These are phyloP conservation scores for Curvularia hawaiiensis DNA, from an alignment of 2,329 filamentous ascomycete species.

Conservation along the genomic window DNA sequence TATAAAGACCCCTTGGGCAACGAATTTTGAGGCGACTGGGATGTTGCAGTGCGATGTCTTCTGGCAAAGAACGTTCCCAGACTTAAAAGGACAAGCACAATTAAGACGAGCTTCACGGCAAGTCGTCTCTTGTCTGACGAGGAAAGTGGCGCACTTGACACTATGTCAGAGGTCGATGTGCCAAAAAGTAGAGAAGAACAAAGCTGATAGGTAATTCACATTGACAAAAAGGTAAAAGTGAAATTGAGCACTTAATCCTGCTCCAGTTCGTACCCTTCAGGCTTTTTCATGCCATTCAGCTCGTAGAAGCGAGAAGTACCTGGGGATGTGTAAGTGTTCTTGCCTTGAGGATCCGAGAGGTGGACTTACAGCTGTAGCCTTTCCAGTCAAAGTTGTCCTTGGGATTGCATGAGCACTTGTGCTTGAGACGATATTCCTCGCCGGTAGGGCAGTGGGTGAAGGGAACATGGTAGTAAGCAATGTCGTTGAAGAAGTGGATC, in stretches of 20 bases:
- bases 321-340: conserved; percentile 53
- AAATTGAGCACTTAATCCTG: conserved; percentile 42
- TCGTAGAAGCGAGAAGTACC: conserved; percentile 88
- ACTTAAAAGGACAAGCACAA: conserved; percentile 24
- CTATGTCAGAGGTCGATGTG: conserved; percentile 33
- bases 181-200: conserved; percentile 3
- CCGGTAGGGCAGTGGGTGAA: conserved; percentile 97
- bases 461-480: conserved; percentile 96
- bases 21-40: conserved; percentile 6
- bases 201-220: conserved; percentile 7
- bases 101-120: conserved; percentile 26
- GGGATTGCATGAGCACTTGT: conserved; percentile 94
- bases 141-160: conserved; percentile 37
- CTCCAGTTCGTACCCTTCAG: conserved; percentile 81
- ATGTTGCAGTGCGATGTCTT: background rate
- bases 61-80: conserved; percentile 25
- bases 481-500: conserved; percentile 99
- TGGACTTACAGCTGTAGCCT: conserved; percentile 85
- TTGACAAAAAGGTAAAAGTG: conserved; percentile 11
- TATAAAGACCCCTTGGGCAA: conserved; percentile 12
- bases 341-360: background rate
- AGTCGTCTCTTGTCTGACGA: conserved; percentile 29
- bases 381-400: conserved; percentile 99
- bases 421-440: conserved; percentile 79
- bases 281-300: conserved; percentile 78